Evolutionary conservation across 495 filamentous ascomycete genomes (phyloP), one percentile per base, ranked within the genome.

Genomic region (Hyaloscypha hepaticicola): DNA sequence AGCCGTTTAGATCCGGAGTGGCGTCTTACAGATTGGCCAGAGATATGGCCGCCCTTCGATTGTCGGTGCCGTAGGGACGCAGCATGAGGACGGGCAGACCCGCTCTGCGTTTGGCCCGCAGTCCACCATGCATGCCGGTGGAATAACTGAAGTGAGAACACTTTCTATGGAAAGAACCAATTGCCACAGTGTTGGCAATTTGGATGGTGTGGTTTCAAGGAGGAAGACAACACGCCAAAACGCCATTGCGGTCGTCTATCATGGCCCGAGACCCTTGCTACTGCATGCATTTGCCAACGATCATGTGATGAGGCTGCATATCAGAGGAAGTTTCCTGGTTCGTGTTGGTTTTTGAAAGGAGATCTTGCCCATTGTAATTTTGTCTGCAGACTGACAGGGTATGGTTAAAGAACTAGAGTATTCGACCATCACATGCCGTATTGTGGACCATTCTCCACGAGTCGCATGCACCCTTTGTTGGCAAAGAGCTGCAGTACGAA

Each of bases 261-360:
- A 58, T 26, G 38, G 33, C 34, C 26, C 21, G 22, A 45, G 19
- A 58, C 49, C 62, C 67, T 45, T 66, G 64, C 48, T 29, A 21
- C 38, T 66, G 59, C 65, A 57, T 59, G 60, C 67, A 66, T 65
- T 16, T 2, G 27, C 12, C 16, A 24, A 16, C 4, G 41, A 60
- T 70, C 67, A 70, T 70, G 67, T 70, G 67, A 66, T 62, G 52
- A 57, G 45, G 48, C 12, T 64, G 60, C 65, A 66, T 61, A 61
- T 28, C 19, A 31, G 56, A 22, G 31, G 41, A n/a, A n/a, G n/a
- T n/a, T n/a, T n/a, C n/a, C n/a, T n/a, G n/a, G 7, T 45, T 45
- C 38, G 38, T 66, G 57, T 61, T 61, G 49, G 64, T 45, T 16
- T 45, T 55, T 24, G 34, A 38, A 56, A 45, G 57, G 33, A 60